A percentile compares a stretch with the other conserved stretches of the same genome.
These are phyloP conservation scores for Coprinopsis strossmayeri DNA, from an alignment of 768 basidiomycete genomes.

Conservation along the genomic window DNA sequence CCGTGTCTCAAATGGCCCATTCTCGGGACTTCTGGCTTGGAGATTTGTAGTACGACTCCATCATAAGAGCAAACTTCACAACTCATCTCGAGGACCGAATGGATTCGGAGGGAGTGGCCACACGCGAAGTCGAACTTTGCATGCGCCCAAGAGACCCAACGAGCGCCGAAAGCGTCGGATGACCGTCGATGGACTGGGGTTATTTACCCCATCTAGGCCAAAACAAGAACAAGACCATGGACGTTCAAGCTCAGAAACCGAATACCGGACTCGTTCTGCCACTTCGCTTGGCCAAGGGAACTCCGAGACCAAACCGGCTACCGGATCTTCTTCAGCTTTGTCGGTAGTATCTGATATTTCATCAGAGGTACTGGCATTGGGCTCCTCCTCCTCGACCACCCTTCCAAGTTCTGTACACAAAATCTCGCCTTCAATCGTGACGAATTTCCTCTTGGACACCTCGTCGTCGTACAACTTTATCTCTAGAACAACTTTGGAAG, in stretches of 20 bases:
- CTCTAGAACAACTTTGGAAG: constrained; percentile 21
- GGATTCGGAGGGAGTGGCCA: no score
- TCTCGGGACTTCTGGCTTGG: constrained; percentile 24
- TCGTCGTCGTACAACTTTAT: constrained; percentile 22
- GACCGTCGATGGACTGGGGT: neutral
- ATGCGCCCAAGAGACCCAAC: constrained; percentile 12
- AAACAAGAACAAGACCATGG: neutral
- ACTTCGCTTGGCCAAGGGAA: no score
- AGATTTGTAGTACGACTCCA: constrained; percentile 21
- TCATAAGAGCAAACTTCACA: constrained; percentile 9
- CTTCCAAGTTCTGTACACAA: neutral
- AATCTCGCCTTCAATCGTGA: constrained; percentile 11
- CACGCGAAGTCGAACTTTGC: no score
- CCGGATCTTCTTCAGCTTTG: neutral
- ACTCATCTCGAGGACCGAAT: neutral
- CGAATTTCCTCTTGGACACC: constrained; percentile 27
- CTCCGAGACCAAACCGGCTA: no score
- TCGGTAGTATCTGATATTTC: neutral
- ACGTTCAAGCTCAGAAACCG: neutral
- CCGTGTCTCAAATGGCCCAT: constrained; percentile 22
- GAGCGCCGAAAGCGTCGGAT: neutral
- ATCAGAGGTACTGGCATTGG: neutral
- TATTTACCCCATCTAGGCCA: neutral
- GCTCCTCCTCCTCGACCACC: neutral
- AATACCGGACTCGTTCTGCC: neutral